phyloP scores from a whole-genome alignment of 208 protist species.

The Acanthamoeba lenticulata region DNA sequence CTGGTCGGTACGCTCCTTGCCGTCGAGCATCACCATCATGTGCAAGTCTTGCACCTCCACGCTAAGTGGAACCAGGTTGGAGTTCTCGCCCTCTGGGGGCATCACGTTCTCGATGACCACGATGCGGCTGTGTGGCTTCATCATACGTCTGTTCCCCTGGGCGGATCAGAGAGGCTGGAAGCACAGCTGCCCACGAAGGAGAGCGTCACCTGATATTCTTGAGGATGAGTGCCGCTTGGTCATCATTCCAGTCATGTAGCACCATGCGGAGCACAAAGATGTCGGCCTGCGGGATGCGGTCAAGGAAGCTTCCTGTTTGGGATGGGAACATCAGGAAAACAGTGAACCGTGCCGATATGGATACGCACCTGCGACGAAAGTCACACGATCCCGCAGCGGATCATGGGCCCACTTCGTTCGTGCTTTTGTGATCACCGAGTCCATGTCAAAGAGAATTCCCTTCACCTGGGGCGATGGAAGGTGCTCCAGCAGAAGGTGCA shows the following conservation, averaged over 20 bases:
- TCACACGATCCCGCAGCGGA: not conserved
- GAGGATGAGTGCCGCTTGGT: not conserved
- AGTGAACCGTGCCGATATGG: no score
- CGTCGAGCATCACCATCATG: constrained; percentile 52
- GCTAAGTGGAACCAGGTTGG: constrained; percentile 14
- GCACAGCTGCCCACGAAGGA: no score
- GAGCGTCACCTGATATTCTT: constrained; percentile 28
- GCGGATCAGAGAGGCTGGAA: not conserved
- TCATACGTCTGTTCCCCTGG: not conserved
- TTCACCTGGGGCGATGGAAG: not conserved
- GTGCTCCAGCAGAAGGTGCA: not conserved
- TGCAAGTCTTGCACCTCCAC: constrained; percentile 46
- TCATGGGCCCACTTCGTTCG: not conserved
- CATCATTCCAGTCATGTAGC: constrained; percentile 57
- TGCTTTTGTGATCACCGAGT: not conserved
- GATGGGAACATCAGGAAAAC: not conserved
- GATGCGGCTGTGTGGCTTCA: not conserved
- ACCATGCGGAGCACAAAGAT: constrained; percentile 57
- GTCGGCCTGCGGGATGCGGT: not conserved
- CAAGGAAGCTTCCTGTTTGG: not conserved
- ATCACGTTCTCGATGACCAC: constrained; percentile 56
- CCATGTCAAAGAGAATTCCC: constrained; percentile 55
- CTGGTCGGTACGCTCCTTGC: constrained; percentile 12
- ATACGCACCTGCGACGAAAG: not conserved
- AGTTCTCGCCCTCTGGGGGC: not conserved